Base-by-base conservation (phyloP, 495 filamentous ascomycete species). In the Trypethelium eluteriae region DNA sequence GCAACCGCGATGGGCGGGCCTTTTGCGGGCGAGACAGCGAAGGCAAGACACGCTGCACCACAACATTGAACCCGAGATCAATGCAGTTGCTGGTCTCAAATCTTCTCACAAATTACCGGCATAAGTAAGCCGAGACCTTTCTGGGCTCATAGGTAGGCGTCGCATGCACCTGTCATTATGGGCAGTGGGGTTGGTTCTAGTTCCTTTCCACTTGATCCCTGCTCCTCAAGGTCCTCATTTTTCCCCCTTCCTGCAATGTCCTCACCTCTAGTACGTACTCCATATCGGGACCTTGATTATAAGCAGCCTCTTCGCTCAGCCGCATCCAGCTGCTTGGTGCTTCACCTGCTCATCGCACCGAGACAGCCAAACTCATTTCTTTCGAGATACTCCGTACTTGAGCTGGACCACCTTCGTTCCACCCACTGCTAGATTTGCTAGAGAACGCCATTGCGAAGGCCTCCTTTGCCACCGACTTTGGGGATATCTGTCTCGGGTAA, bases 141-240 rank as follows among this genome's bases (percentile, higher is more conserved):
- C 5, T 59, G 53, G 25, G 1, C 25, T 25, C 25, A 1, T 25
- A 25, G 25, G 25, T 25, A 25, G 25, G 25, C 25, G 25, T 25
- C 25, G 25, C 25, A 25, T 25, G 25, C 25, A 25, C 25, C 25
- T 25, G 25, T 25, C 25, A 25, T 25, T 0, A 36, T 11, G 53
- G 53, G 7, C 25, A 9, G 7, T 59, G 49, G 9, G n/a, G 10
- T 9, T 16, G 49, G n/a, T n/a, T 18, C 53, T 36, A 59, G 53
- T 25, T 25, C 25, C 25, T 25, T 25, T 18, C 16, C 16, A 16
- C 49, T 18, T 16, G 10, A 59, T 36, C 53, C 53, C 53, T 59
- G 53, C 32, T 35, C 34, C 32, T 59, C 53, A 59, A 59, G 53
- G 53, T 59, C 53, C 53, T 59, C 53, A 59, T 59, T 59, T 59